Evolutionary conservation across 2,329 filamentous ascomycete genomes (phyloP), one percentile per base, ranked within the genome.

Genomic region (Epichloe elymi): DNA sequence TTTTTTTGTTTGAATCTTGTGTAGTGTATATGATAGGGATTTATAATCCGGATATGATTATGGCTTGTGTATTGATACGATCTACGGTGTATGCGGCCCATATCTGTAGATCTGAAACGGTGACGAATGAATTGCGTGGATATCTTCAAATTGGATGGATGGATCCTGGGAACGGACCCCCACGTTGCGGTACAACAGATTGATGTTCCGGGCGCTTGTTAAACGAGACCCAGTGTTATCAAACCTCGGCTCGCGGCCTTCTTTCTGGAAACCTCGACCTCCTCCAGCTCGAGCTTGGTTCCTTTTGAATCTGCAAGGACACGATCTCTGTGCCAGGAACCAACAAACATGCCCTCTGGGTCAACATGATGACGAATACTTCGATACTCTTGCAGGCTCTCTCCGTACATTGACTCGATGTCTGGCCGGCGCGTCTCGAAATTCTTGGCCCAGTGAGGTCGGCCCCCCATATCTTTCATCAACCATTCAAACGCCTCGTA

Each of bases 361-460:
- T 95, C 88, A 36, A 79, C 81, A 49, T 80, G 74, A 53, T 84
- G 74, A 49, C 89, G 76, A 6, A 94, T 74, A 30, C 74, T 70
- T 40, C 85, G 72, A 77, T 85, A 95, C 45, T 78, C 69, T 17
- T 74, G 68, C 53, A 94, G 71, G 46, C 83, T 71, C n/a, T 74
- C 65, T 40, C 83, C 83, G 63, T 93, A 94, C 65, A 87, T 80
- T 1, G 66, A 64, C 53, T 79, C 75, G 42, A 95, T 74, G 33
- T 86, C 80, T 0, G 70, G 60, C 11, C 77, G 74, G 4, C 77
- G 74, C 8, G 76, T 74, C 45, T 74, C 71, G 66, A 94, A 95
- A 65, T 95, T 95, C 75, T 95, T 95, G 7, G 89, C 89, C 87
- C 89, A 95, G 67, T 95, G 89, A 17, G 89, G 89, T 44, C 79